A percentile compares a stretch with the other conserved stretches of the same genome.
Evolutionary conservation across 2,329 filamentous ascomycete genomes (phyloP).

Genomic region (Hypoxylon sp.): DNA sequence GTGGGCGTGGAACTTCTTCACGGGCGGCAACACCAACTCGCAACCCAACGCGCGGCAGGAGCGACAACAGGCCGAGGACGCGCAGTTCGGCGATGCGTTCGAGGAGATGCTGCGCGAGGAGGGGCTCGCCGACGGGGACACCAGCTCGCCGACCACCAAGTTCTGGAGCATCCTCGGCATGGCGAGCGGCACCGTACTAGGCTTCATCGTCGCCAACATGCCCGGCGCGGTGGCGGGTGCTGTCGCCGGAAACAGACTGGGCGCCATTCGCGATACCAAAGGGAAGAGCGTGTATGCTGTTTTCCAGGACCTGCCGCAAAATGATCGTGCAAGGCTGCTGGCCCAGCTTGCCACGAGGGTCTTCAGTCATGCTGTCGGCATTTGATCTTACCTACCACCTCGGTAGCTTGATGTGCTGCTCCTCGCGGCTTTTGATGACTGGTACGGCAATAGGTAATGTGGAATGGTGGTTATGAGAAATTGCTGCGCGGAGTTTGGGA

Average conservation of each 20-base stretch:
- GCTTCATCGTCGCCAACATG: constrained; percentile 94
- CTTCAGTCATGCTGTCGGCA: constrained; percentile 79
- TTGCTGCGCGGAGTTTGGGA: constrained; percentile 23
- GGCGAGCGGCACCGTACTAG: constrained; percentile 85
- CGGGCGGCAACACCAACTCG: constrained; percentile 40
- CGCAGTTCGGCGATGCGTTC: constrained; percentile 88
- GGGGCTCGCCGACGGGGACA: constrained; percentile 77
- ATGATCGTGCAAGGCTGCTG: constrained; percentile 81
- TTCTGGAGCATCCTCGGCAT: constrained; percentile 92
- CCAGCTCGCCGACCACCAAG: constrained; percentile 68
- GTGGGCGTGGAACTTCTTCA: constrained; percentile 77
- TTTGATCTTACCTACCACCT: too few species aligned
- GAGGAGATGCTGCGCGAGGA: constrained; percentile 91
- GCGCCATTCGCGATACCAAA: constrained; percentile 85
- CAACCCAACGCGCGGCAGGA: constrained; percentile 50
- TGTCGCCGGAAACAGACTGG: constrained; percentile 91
- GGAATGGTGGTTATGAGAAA: neutral
- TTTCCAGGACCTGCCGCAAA: constrained; percentile 85
- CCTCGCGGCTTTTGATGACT: too few species aligned
- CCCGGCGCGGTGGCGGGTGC: constrained; percentile 88
- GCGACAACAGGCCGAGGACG: constrained; percentile 69
- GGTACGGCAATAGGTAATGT: too few species aligned
- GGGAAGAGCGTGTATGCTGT: constrained; percentile 96
- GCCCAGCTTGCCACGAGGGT: constrained; percentile 87
- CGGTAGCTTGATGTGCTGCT: too few species aligned